Conservation (phyloP, 1,284 basidiomycete species). For the Cystobasidium slooffiae region DNA sequence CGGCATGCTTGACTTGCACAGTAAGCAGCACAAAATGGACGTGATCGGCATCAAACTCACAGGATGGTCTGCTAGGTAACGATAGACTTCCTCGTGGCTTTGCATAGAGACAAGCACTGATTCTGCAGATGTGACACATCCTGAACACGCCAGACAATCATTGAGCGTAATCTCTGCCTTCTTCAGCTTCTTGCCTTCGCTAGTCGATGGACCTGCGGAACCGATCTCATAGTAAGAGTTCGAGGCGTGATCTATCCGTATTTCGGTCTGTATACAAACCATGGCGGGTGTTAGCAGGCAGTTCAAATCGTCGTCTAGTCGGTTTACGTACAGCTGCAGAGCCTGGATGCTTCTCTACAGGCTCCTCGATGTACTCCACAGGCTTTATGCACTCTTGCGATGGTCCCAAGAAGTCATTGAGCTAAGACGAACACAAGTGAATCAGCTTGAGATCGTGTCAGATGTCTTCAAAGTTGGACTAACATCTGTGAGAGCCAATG, state of each 20-base stretch:
- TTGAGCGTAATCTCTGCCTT: conserved; percentile 94
- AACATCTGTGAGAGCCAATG: conserved; percentile 37
- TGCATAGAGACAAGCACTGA: conserved; percentile 96
- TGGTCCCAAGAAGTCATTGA: conserved; percentile 97
- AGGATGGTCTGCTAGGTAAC: conserved; percentile 63
- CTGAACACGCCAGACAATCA: conserved; percentile 78
- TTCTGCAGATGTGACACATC: conserved; percentile 97
- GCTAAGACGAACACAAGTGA: conserved; percentile 58
- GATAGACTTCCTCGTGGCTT: conserved; percentile 87
- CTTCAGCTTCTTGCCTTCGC: conserved; percentile 51
- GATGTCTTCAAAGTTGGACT: not conserved
- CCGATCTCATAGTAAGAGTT: conserved; percentile 49
- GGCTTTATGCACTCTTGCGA: conserved; percentile 98
- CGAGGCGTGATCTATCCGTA: conserved; percentile 50
- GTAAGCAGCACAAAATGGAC: conserved; percentile 14
- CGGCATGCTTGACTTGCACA: not conserved
- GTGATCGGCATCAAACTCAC: conserved; percentile 57
- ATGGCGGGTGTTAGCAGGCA: not conserved
- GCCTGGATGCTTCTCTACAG: conserved; percentile 56
- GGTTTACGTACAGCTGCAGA: conserved; percentile 32
- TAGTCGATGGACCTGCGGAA: conserved; percentile 9
- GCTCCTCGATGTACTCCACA: conserved; percentile 60
- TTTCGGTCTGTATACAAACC: conserved; percentile 49
- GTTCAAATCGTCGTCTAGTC: not conserved
- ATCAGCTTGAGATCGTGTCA: not conserved